phyloP scores from a whole-genome alignment of 768 basidiomycete genomes.

The Boletus rubescentipes region DNA sequence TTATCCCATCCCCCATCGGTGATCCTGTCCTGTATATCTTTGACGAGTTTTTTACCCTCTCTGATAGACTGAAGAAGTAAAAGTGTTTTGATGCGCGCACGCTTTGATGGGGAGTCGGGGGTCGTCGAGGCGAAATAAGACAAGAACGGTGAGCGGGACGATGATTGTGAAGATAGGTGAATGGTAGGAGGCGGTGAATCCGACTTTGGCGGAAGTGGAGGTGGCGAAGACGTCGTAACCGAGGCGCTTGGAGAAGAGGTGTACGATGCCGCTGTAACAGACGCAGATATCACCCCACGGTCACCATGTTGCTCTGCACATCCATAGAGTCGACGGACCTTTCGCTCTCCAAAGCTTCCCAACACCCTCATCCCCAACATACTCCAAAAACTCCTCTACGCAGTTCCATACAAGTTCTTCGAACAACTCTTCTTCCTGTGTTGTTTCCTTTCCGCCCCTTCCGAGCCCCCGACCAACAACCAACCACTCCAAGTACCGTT shows the following conservation, averaged over 20 bases:
- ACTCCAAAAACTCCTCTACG: constrained; percentile 50
- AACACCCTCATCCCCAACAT: constrained; percentile 49
- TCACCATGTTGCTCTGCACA: background rate
- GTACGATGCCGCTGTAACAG: constrained; percentile 50
- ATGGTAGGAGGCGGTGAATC: background rate
- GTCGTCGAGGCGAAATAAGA: constrained; percentile 82
- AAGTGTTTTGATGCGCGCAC: constrained; percentile 68
- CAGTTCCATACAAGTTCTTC: constrained; percentile 59
- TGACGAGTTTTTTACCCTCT: constrained; percentile 16
- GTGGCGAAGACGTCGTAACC: background rate
- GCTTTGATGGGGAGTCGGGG: constrained; percentile 74
- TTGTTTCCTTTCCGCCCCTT: constrained; percentile 24
- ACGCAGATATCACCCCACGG: background rate
- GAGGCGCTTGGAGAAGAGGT: constrained; percentile 33
- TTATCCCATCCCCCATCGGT: constrained; percentile 37
- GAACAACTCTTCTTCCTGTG: constrained; percentile 46
- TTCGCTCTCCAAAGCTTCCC: constrained; percentile 73
- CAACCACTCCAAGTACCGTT: constrained; percentile 77
- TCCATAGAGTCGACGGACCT: constrained; percentile 36
- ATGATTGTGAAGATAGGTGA: constrained; percentile 1
- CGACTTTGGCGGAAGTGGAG: constrained; percentile 10
- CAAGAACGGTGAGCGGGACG: constrained; percentile 34
- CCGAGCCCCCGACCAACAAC: constrained; percentile 59
- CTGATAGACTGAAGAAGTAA: constrained; percentile 62
- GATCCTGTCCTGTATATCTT: constrained; percentile 23